Evolutionary conservation across 2,329 filamentous ascomycete genomes (phyloP).

Genomic region (Colletotrichum aenigma): DNA sequence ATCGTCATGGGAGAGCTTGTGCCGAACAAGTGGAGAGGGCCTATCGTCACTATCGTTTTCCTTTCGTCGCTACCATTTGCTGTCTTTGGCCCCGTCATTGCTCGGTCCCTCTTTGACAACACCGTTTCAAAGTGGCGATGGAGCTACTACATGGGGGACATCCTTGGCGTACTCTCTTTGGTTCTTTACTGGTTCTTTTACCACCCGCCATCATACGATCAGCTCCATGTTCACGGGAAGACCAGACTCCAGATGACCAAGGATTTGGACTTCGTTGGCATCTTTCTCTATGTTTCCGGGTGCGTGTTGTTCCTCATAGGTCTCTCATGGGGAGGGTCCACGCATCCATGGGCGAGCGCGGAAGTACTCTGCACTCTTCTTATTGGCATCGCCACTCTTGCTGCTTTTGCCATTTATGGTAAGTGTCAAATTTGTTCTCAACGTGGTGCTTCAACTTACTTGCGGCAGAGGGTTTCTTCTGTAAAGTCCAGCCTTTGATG

Average conservation of each 20-base stretch:
- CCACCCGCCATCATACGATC: conserved; percentile 48
- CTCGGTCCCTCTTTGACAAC: conserved; percentile 45
- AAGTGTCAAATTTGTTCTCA: not conserved
- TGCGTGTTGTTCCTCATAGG: conserved; percentile 28
- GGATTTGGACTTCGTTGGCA: conserved; percentile 50
- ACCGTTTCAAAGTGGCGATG: conserved; percentile 51
- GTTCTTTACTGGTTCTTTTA: conserved; percentile 49
- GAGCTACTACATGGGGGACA: conserved; percentile 53
- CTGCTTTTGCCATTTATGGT: not conserved
- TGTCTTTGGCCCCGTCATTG: conserved; percentile 51
- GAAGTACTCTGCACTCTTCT: conserved; percentile 30
- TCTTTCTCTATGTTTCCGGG: conserved; percentile 44
- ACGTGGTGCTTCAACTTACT: not conserved
- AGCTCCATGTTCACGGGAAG: conserved; percentile 42
- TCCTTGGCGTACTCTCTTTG: conserved; percentile 42
- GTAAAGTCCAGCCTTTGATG: conserved; percentile 41
- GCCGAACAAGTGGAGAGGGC: conserved; percentile 43
- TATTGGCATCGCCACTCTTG: not conserved
- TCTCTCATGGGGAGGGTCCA: not conserved
- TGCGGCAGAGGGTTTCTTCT: conserved; percentile 18
- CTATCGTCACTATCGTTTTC: conserved; percentile 40
- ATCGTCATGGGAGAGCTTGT: conserved; percentile 48
- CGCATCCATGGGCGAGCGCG: conserved; percentile 19
- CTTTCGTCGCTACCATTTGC: conserved; percentile 43
- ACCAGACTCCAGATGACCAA: conserved; percentile 40